phyloP scores from a whole-genome alignment of 2,329 filamentous ascomycete species.

The Sporothrix sp. region DNA sequence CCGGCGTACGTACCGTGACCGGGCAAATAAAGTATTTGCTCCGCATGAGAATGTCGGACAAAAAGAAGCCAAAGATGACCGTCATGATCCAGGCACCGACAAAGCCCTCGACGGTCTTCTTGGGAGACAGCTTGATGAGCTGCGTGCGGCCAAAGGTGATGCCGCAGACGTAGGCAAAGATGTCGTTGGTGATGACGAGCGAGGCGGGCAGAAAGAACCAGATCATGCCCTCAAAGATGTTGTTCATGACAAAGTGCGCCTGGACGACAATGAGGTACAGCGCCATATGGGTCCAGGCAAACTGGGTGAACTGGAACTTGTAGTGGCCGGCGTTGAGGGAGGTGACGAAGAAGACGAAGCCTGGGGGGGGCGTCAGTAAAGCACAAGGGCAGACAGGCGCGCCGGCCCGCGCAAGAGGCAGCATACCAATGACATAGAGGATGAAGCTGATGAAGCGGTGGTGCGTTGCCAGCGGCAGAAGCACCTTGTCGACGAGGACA shows the following conservation, averaged over 20 bases:
- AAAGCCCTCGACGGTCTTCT: constrained; percentile 98
- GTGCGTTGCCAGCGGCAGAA: constrained; percentile 89
- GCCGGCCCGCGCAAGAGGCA: too few species aligned
- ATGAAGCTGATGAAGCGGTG: constrained; percentile 98
- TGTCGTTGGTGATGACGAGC: constrained; percentile 96
- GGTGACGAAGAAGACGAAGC: constrained; percentile 95
- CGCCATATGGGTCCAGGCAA: constrained; percentile 99
- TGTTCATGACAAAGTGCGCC: constrained; percentile 99
- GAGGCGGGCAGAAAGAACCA: constrained; percentile 97
- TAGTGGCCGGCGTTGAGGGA: constrained; percentile 94
- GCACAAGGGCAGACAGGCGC: too few species aligned
- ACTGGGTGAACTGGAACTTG: constrained; percentile 97
- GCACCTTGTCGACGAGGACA: constrained; percentile 83
- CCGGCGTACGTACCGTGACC: constrained; percentile 69
- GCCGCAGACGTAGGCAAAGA: constrained; percentile 94
- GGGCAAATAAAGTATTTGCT: constrained; percentile 98
- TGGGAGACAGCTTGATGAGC: constrained; percentile 94
- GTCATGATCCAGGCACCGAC: constrained; percentile 95
- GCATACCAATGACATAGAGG: constrained; percentile 84
- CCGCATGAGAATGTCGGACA: constrained; percentile 76
- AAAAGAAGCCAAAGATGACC: constrained; percentile 68
- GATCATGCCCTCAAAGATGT: constrained; percentile 98
- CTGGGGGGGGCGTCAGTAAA: constrained; percentile 35
- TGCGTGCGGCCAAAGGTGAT: constrained; percentile 95
- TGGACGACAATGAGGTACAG: constrained; percentile 96